Evolutionary conservation across 2,329 filamentous ascomycete genomes (phyloP).

Genomic region (Grosmannia huntii): DNA sequence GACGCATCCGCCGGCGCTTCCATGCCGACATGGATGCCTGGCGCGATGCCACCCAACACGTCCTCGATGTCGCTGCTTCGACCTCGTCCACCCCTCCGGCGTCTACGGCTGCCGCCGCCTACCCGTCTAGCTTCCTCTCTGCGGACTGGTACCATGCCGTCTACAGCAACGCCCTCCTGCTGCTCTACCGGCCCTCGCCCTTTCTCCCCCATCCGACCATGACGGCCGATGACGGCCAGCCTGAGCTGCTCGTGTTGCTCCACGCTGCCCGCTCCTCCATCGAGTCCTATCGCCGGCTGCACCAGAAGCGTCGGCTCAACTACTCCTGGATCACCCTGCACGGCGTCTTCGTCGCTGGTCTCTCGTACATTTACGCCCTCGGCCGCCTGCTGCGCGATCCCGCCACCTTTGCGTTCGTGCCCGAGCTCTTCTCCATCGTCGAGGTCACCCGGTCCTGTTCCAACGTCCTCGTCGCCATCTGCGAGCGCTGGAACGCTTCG

Average conservation of each 20-base stretch:
- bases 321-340: conserved; percentile 14
- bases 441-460: conserved; percentile 11
- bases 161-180: conserved; percentile 8
- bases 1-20: background rate
- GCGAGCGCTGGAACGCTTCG: conserved; percentile 12
- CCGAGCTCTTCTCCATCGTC: conserved; percentile 6
- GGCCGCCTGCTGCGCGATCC: conserved; percentile 8
- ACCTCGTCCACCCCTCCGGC: background rate
- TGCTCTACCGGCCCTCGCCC: conserved; percentile 8
- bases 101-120: background rate
- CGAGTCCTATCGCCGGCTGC: conserved; percentile 6
- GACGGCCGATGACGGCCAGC: background rate
- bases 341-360: conserved; percentile 13
- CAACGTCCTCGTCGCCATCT: conserved; percentile 12
- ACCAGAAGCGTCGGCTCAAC: conserved; percentile 9
- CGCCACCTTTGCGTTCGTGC: conserved; percentile 2
- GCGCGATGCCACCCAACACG: background rate
- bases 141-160: conserved; percentile 6
- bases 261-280: conserved; percentile 1
- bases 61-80: background rate
- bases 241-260: conserved; percentile 2
- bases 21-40: background rate
- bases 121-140: conserved; percentile 2
- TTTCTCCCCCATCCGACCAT: conserved; percentile 4
- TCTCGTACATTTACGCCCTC: conserved; percentile 11